Percentiles rank a stretch among this genome's conserved stretches.
Conservation (phyloP, 2,329 filamentous ascomycete genomes). For the Cytospora piceicola region DNA sequence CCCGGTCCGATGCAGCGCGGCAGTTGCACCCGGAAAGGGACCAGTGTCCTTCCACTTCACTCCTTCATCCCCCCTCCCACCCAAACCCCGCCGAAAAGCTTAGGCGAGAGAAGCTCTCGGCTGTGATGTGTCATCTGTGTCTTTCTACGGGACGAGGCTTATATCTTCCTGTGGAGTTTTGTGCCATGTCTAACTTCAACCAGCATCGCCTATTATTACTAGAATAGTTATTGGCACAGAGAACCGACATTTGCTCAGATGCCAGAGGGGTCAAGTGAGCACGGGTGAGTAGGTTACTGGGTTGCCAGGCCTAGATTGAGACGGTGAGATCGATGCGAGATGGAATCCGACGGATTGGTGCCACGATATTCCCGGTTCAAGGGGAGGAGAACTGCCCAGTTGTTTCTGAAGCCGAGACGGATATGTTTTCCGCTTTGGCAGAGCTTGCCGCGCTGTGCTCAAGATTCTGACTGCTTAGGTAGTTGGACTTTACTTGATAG, state of each 20-base stretch:
- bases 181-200: background rate
- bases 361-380: background rate
- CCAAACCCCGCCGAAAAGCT: background rate
- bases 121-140: background rate
- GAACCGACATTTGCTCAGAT: background rate
- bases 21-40: background rate
- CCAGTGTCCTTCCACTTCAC: background rate
- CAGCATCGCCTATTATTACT: background rate
- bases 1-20: background rate
- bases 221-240: background rate
- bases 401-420: background rate
- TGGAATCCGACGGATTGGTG: background rate
- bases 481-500: too few relatives aligned
- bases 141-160: background rate
- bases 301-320: background rate
- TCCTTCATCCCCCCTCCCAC: background rate
- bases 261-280: background rate
- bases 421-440: background rate
- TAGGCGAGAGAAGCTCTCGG: background rate
- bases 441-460: background rate
- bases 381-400: too few relatives aligned
- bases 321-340: background rate
- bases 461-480: too few relatives aligned
- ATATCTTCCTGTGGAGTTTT: background rate
- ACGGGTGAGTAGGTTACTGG: background rate